These are phyloP conservation scores for Pilasporangium apinafurcum DNA, from an alignment of 352 stramenopile species.

Conservation along the genomic window DNA sequence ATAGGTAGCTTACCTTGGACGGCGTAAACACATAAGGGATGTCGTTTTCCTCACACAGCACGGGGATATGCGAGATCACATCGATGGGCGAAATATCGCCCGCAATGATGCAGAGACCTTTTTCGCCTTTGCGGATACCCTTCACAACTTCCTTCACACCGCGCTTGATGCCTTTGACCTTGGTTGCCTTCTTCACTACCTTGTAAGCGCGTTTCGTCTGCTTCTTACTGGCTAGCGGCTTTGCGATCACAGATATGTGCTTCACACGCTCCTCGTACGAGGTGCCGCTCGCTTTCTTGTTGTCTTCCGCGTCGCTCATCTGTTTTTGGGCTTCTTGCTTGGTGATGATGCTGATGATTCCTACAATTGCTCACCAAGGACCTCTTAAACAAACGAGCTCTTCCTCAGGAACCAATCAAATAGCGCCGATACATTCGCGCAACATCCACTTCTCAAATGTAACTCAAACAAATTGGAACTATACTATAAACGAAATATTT, in stretches of 20 bases:
- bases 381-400: constrained; percentile 2
- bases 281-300: constrained; percentile 39
- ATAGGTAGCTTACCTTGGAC: constrained; percentile 80
- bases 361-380: too few relatives aligned
- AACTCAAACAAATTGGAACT: neutral
- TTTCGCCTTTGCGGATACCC: constrained; percentile 95
- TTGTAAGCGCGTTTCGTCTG: constrained; percentile 92
- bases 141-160: constrained; percentile 99
- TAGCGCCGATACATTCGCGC: constrained; percentile 5
- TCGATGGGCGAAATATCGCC: constrained; percentile 99
- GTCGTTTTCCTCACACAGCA: constrained; percentile 98
- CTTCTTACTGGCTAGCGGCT: constrained; percentile 98
- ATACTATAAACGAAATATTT: too few relatives aligned
- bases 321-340: too few relatives aligned
- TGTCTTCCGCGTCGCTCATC: constrained; percentile 75
- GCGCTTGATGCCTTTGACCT: constrained; percentile 95
- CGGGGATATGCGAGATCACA: constrained; percentile 98
- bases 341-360: too few relatives aligned
- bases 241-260: constrained; percentile 90
- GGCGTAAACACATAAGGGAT: constrained; percentile 99
- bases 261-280: constrained; percentile 84
- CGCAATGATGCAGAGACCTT: constrained; percentile 97
- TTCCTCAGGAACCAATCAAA: constrained; percentile 9
- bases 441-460: constrained; percentile 1
- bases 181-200: constrained; percentile 93